Conservation (phyloP, 2,329 filamentous ascomycete species). For the Piedraia hortae region DNA sequence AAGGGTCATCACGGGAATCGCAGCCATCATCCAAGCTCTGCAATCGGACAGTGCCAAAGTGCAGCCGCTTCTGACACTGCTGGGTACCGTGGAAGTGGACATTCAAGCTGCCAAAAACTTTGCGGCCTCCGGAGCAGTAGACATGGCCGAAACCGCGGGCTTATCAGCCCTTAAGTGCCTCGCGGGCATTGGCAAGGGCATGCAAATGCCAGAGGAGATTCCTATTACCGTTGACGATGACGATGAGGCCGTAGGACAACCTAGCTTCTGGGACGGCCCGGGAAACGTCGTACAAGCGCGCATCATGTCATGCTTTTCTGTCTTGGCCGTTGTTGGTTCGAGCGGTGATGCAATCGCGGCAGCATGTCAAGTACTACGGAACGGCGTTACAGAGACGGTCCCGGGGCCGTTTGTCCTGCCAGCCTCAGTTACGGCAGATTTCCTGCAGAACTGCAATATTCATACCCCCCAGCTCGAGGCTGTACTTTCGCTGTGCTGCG, state of each 20-base stretch:
- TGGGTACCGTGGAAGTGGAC: slow-evolving; percentile 35
- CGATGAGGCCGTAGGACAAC: slow-evolving; percentile 9
- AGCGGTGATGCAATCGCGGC: slow-evolving; percentile 43
- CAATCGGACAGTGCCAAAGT: slow-evolving; percentile 28
- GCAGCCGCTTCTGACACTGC: slow-evolving; percentile 27
- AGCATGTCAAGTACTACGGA: slow-evolving; percentile 41
- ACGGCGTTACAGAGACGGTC: slow-evolving; percentile 46
- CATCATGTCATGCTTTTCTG: slow-evolving; percentile 24
- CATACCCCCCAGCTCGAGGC: slow-evolving; percentile 39
- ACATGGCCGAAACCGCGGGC: slow-evolving; percentile 18
- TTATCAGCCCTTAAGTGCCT: slow-evolving; percentile 37
- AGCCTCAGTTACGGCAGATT: slow-evolving; percentile 32
- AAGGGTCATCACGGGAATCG: slow-evolving; percentile 44
- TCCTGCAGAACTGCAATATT: slow-evolving; percentile 26
- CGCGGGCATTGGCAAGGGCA: slow-evolving; percentile 39
- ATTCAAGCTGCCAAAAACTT: slow-evolving; percentile 17
- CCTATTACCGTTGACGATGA: slow-evolving; percentile 38
- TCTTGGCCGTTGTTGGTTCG: slow-evolving; percentile 25
- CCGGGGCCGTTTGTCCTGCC: slow-evolving; percentile 55
- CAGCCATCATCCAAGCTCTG: slow-evolving; percentile 47
- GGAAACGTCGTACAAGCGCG: slow-evolving; percentile 24
- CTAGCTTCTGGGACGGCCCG: slow-evolving; percentile 22
- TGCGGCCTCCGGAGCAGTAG: slow-evolving; percentile 12
- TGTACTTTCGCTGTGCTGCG: slow-evolving; percentile 43
- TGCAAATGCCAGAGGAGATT: slow-evolving; percentile 39